A percentile compares a stretch with the other conserved stretches of the same genome.
Conservation (phyloP, 495 filamentous ascomycete species). For the Chaetomium tenue region DNA sequence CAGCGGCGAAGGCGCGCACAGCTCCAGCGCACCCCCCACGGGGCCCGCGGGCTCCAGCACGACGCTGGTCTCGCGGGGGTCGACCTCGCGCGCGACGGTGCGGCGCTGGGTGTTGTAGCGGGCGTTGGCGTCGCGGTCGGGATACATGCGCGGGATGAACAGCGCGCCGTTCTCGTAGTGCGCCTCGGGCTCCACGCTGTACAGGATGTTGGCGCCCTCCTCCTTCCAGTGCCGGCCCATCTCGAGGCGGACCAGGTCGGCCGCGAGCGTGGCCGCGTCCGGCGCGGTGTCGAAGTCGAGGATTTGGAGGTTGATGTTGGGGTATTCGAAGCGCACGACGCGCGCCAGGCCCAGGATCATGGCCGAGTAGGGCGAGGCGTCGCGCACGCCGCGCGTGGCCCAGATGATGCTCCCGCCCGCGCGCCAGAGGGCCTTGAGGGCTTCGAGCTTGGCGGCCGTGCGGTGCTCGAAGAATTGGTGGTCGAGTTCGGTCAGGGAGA, state of each 20-base stretch:
- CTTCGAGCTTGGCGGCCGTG: not conserved
- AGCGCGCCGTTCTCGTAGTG: constrained; percentile 12
- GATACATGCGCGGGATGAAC: constrained; percentile 1
- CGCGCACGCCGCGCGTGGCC: not conserved
- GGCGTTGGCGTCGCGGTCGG: not conserved
- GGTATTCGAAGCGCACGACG: constrained; percentile 22
- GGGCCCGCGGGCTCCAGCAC: not conserved
- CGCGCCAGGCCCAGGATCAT: constrained; percentile 27
- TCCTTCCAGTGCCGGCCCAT: constrained; percentile 18
- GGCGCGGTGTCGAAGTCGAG: constrained; percentile 31
- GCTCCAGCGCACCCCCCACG: not conserved
- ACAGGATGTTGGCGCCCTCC: constrained; percentile 20
- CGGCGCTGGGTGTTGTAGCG: constrained; percentile 15
- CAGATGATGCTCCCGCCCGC: not conserved
- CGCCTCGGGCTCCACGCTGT: constrained; percentile 39
- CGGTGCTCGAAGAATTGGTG: not conserved
- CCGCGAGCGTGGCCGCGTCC: not conserved
- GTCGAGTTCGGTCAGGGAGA: not conserved
- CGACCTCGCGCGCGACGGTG: not conserved
- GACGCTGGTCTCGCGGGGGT: constrained; percentile 6
- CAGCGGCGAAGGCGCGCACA: not conserved
- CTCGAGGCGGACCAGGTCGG: constrained; percentile 15
- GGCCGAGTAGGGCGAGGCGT: constrained; percentile 19
- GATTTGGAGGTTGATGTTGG: constrained; percentile 30
- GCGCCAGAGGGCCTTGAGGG: not conserved